A percentile compares a stretch with the other conserved stretches of the same genome.
These are phyloP conservation scores for Sugiyamaella paludigena DNA, from an alignment of 1,139 yeast species.

Conservation along the genomic window DNA sequence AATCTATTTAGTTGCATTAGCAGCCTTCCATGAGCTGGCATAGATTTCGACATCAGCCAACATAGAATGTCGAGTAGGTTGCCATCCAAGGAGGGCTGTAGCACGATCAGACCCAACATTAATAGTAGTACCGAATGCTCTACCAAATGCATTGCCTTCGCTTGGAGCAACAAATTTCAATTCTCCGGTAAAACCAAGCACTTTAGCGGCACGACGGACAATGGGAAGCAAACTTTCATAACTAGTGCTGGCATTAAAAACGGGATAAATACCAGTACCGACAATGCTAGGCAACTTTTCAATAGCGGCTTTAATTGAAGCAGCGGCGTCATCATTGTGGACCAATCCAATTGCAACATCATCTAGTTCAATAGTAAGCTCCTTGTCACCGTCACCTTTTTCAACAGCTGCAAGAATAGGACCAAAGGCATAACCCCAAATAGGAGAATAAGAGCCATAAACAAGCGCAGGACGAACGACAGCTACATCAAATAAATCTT, in stretches of 20 bases:
- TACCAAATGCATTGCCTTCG: conserved; percentile 7
- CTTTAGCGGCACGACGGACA: conserved; percentile 9
- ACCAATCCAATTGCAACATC: conserved; percentile 7
- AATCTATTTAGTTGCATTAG: too few relatives aligned
- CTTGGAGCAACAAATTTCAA: conserved; percentile 10
- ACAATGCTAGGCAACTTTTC: conserved; percentile 12
- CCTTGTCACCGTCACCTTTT: neutral
- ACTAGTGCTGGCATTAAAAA: conserved; percentile 13
- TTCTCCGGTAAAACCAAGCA: conserved; percentile 15
- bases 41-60: conserved; percentile 17
- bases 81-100: conserved; percentile 11
- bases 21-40: conserved; percentile 14
- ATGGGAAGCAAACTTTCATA: conserved; percentile 7
- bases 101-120: conserved; percentile 12
- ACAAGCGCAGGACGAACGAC: conserved; percentile 17
- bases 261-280: conserved; percentile 9
- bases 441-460: conserved; percentile 15
- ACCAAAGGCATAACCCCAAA: conserved; percentile 15
- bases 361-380: conserved; percentile 4
- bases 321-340: conserved; percentile 17
- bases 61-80: conserved; percentile 11
- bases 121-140: conserved; percentile 15
- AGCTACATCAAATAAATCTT: conserved; percentile 10
- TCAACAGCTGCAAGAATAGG: conserved; percentile 11
- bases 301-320: conserved; percentile 5